phyloP scores from a whole-genome alignment of 2,329 filamentous ascomycete genomes.

The Ophiostoma sp. region DNA sequence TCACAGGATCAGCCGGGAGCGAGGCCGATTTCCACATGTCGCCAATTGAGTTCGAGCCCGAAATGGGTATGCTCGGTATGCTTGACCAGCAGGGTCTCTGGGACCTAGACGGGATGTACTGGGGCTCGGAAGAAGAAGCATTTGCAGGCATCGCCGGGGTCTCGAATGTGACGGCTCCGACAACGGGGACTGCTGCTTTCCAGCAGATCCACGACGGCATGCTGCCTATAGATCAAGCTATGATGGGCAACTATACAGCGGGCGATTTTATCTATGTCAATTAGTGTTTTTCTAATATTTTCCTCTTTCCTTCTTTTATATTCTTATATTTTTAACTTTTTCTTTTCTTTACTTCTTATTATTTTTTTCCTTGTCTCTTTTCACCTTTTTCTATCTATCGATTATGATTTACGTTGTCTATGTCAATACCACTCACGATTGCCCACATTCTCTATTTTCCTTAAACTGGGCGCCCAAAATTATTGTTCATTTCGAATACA shows the following conservation, averaged over 20 bases:
- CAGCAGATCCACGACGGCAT: neutral
- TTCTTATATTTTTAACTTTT: neutral
- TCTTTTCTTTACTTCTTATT: neutral
- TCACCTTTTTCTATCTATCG: neutral
- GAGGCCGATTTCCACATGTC: neutral
- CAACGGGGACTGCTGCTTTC: neutral
- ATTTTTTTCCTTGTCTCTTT: too few relatives aligned
- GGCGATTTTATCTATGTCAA: neutral
- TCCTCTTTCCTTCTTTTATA: neutral
- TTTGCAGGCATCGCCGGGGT: neutral
- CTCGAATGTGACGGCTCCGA: neutral
- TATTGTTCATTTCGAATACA: too few relatives aligned
- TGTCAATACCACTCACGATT: neutral
- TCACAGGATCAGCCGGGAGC: neutral
- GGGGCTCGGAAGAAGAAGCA: conserved; percentile 39
- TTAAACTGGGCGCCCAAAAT: neutral
- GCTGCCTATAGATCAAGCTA: neutral
- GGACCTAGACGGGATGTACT: conserved; percentile 54
- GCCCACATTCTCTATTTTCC: neutral
- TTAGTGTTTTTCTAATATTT: neutral
- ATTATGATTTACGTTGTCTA: neutral
- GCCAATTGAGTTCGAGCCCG: conserved; percentile 45
- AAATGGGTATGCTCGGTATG: conserved; percentile 46
- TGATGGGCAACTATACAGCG: neutral
- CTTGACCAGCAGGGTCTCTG: conserved; percentile 51